Percentiles rank a stretch among this genome's conserved stretches.
phyloP scores from a whole-genome alignment of 1,139 yeast genomes.

The Debaryomyces nepalensis region DNA sequence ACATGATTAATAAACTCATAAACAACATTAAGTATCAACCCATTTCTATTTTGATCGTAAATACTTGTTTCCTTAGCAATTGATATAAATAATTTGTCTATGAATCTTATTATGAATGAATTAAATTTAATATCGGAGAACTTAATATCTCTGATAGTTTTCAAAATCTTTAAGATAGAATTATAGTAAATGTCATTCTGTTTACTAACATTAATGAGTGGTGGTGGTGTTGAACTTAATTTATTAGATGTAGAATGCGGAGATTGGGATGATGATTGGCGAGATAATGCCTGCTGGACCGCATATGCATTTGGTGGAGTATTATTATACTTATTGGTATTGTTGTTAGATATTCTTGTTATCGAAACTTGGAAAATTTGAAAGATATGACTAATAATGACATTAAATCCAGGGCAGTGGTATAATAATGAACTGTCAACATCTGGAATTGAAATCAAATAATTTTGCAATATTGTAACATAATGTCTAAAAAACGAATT shows the following conservation, averaged over 20 bases:
- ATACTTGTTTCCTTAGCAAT: conserved; percentile 48
- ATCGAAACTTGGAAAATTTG: conserved; percentile 44
- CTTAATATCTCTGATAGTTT: conserved; percentile 50
- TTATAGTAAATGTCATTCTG: conserved; percentile 42
- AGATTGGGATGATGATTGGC: conserved; percentile 16
- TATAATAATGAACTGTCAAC: conserved; percentile 17
- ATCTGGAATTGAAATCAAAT: conserved; percentile 12
- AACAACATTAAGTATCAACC: conserved; percentile 49
- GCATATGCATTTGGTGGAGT: conserved; percentile 8
- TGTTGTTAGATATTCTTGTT: conserved; percentile 30
- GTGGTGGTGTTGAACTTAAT: not conserved
- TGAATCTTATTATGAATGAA: conserved; percentile 20
- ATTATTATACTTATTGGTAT: conserved; percentile 5
- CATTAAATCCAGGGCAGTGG: conserved; percentile 41
- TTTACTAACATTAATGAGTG: conserved; percentile 16
- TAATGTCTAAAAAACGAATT: conserved; percentile 78
- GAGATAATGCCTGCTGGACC: conserved; percentile 1
- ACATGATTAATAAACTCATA: conserved; percentile 51
- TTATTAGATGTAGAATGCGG: not conserved
- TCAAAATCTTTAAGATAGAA: conserved; percentile 47
- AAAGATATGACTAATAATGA: conserved; percentile 42
- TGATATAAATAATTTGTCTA: conserved; percentile 39
- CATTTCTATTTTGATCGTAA: conserved; percentile 50
- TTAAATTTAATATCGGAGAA: conserved; percentile 23
- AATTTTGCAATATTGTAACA: conserved; percentile 24